A percentile compares a stretch with the other conserved stretches of the same genome.
Evolutionary conservation across 2,329 filamentous ascomycete species (phyloP).

Genomic region (Trichophyton verrucosum): DNA sequence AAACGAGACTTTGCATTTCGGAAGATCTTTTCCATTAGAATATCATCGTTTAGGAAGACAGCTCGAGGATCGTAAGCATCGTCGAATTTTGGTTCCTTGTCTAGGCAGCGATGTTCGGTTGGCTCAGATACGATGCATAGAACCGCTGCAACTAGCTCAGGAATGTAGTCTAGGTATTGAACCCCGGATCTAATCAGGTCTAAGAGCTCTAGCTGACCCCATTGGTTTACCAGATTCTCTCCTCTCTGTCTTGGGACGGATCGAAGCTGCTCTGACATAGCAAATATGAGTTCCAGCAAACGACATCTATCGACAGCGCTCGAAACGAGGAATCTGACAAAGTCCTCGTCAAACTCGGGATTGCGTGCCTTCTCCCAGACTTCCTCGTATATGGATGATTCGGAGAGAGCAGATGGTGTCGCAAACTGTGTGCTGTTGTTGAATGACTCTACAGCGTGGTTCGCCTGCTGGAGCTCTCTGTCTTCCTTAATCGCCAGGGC

Average conservation of each 20-base stretch:
- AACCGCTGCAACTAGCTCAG: slow-evolving; percentile 55
- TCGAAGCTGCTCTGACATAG: slow-evolving; percentile 34
- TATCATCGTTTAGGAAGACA: slow-evolving; percentile 45
- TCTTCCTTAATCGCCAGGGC: slow-evolving; percentile 50
- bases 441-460: slow-evolving; percentile 30
- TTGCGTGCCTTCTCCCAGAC: slow-evolving; percentile 35
- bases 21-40: slow-evolving; percentile 49
- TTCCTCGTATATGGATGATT: slow-evolving; percentile 36
- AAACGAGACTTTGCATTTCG: slow-evolving; percentile 62
- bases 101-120: slow-evolving; percentile 14
- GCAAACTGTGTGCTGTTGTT: slow-evolving; percentile 26
- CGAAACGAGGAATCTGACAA: slow-evolving; percentile 36
- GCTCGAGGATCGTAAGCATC: slow-evolving; percentile 30
- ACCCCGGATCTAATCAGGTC: slow-evolving; percentile 58
- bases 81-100: slow-evolving; percentile 12
- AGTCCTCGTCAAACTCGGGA: slow-evolving; percentile 33
- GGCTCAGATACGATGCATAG: slow-evolving; percentile 49
- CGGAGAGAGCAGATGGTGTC: slow-evolving; percentile 20
- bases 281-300: slow-evolving; percentile 38
- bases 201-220: slow-evolving; percentile 52
- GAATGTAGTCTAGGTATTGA: slow-evolving; percentile 57
- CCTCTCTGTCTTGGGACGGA: slow-evolving; percentile 38
- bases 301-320: slow-evolving; percentile 35
- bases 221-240: slow-evolving; percentile 46
- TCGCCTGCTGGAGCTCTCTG: slow-evolving; percentile 33